Base-by-base conservation (phyloP, 2,329 filamentous ascomycete species). In the Fusarium albidum region DNA sequence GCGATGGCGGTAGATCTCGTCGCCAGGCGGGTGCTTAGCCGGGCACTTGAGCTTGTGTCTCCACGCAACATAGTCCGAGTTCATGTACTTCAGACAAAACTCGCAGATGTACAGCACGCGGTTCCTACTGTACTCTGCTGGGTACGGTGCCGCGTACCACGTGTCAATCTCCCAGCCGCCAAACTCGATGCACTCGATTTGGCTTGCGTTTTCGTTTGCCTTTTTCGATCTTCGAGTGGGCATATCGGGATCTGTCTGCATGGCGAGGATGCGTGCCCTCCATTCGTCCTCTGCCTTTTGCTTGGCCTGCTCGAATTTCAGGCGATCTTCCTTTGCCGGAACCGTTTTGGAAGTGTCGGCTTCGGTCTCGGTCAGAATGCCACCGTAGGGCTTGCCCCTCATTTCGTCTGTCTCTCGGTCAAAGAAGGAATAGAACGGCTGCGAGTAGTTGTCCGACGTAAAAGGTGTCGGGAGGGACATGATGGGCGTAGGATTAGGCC, bases 11-110 rank as follows among this genome's bases (percentile, higher is more conserved):
- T 99, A 99, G 42, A 99, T 98, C 71, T 99, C 95, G 68, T 99
- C 95, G 18, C 95, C 95, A 0, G 96, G 96, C 4, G 95, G 96
- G 69, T 98, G 93, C 72, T 98, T 98, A 29, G 92, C 92, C 6
- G 92, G 90, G 66, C 95, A 99, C 77, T 99, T 99, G 66, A 92
- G 84, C 77, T 98, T 98, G 75, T 99, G 95, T 46, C 95, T 86
- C 92, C 94, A 98, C 12, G 95, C 94, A 25, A 99, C 95, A 68
- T 96, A 98, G 71, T 97, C 94, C 14, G 95, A 98, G 73, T 96
- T 96, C 92, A 99, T 97, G 77, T 99, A 99, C 75, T 98, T 99
- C 55, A 99, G 81, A 71, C 95, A 99, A 73, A 98, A 99, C 73
- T 99, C 96, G 80, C 95, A 99, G 59, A 99, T 98, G 75, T 96